A percentile compares a stretch with the other conserved stretches of the same genome.
phyloP scores from a whole-genome alignment of 2,329 filamentous ascomycete species.

The Leptographium lundbergii region DNA sequence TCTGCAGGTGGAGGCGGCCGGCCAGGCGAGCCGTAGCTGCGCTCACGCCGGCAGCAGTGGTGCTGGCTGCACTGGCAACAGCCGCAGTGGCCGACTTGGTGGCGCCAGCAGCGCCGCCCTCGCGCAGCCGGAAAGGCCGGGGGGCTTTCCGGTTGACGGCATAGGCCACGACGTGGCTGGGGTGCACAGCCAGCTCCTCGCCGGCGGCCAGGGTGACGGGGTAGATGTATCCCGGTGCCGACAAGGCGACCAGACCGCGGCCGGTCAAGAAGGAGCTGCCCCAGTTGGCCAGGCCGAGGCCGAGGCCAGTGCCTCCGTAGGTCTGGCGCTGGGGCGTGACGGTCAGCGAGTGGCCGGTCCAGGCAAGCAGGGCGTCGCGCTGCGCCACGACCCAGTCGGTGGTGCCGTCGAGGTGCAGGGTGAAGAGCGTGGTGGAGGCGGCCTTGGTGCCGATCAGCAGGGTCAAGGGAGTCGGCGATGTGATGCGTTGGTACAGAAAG shows the following conservation, averaged over 20 bases:
- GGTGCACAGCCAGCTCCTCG: constrained; percentile 85
- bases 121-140: constrained; percentile 63
- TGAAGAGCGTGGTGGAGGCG: constrained; percentile 71
- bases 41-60: background rate
- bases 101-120: background rate
- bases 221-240: constrained; percentile 81
- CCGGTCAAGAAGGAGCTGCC: constrained; percentile 82
- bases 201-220: constrained; percentile 67
- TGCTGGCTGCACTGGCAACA: background rate
- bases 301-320: constrained; percentile 13
- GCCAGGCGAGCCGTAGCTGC: background rate
- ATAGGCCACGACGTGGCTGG: constrained; percentile 86
- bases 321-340: constrained; percentile 54
- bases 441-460: constrained; percentile 83
- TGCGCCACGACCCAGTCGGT: constrained; percentile 93
- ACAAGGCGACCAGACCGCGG: constrained; percentile 71
- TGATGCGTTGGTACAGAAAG: constrained; percentile 87
- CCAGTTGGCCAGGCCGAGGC: constrained; percentile 75
- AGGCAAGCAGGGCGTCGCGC: constrained; percentile 78
- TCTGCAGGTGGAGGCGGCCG: constrained; percentile 1
- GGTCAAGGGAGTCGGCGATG: constrained; percentile 76
- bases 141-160: constrained; percentile 62
- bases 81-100: background rate
- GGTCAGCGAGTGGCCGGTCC: constrained; percentile 80
- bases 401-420: constrained; percentile 83